phyloP scores from a whole-genome alignment of 2,329 filamentous ascomycete genomes.

The Pseudogymnoascus sp. region DNA sequence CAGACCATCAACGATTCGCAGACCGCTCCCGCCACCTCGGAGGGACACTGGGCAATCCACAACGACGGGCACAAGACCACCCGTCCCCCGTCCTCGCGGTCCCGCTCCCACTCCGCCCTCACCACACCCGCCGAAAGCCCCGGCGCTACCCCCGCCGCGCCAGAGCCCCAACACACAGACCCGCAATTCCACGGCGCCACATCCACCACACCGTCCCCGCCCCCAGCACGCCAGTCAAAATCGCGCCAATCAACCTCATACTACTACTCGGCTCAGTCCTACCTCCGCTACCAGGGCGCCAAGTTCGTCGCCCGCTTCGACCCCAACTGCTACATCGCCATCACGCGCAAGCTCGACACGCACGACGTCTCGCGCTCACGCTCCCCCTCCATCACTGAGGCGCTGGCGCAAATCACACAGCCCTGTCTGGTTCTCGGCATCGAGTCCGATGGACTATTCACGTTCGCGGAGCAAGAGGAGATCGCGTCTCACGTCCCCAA shows the following conservation, averaged over 20 bases:
- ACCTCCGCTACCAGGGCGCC: conserved; percentile 88
- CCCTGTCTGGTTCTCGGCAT: conserved; percentile 89
- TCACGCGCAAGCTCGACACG: conserved; percentile 94
- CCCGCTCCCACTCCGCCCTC: conserved; percentile 27
- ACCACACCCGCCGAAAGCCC: conserved; percentile 6
- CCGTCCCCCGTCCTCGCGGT: conserved; percentile 41
- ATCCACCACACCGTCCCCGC: conserved; percentile 39
- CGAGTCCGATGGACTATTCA: conserved; percentile 91
- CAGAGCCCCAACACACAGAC: conserved; percentile 39
- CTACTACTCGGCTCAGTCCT: conserved; percentile 98
- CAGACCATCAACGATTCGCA: conserved; percentile 71
- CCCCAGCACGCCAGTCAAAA: conserved; percentile 25
- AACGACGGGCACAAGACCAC: conserved; percentile 70
- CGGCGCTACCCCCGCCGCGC: background rate
- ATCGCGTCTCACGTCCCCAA: conserved; percentile 74
- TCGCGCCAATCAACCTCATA: conserved; percentile 49
- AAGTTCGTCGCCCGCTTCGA: conserved; percentile 98
- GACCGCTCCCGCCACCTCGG: conserved; percentile 52
- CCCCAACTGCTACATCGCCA: conserved; percentile 97
- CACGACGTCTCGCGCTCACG: conserved; percentile 86
- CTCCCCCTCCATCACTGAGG: conserved; percentile 51
- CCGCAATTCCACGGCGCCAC: conserved; percentile 65
- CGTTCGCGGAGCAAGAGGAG: conserved; percentile 92
- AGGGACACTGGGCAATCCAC: conserved; percentile 64
- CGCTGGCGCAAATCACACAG: conserved; percentile 75